These are phyloP conservation scores for Alternaria novae-zelandiae DNA, from an alignment of 2,329 filamentous ascomycete genomes.

Conservation along the genomic window DNA sequence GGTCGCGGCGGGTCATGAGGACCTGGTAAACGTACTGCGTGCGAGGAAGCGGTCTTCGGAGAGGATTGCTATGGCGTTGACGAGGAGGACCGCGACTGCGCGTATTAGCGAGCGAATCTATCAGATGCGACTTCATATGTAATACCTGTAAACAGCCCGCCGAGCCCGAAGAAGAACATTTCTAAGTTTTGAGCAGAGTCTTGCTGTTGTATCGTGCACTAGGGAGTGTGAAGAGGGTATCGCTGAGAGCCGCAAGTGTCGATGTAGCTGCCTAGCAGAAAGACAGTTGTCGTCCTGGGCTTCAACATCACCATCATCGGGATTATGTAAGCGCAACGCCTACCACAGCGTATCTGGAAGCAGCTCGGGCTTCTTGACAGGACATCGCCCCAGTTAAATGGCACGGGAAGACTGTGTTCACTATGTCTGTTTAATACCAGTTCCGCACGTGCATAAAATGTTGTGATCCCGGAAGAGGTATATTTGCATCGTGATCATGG, in stretches of 20 bases:
- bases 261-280: slow-evolving; percentile 25
- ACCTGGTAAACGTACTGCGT: slow-evolving; percentile 64
- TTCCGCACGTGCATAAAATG: neutral
- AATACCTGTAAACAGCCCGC: slow-evolving; percentile 75
- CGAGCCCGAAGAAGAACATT: slow-evolving; percentile 75
- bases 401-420: neutral
- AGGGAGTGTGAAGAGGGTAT: neutral
- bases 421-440: neutral
- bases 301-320: neutral
- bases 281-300: slow-evolving; percentile 29
- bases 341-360: neutral
- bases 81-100: slow-evolving; percentile 79
- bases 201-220: neutral
- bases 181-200: neutral
- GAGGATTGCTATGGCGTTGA: slow-evolving; percentile 92
- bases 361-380: neutral
- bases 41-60: slow-evolving; percentile 94
- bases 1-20: neutral
- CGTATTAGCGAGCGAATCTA: slow-evolving; percentile 22
- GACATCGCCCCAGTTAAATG: neutral
- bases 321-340: slow-evolving; percentile 8
- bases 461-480: neutral
- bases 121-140: neutral
- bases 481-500: neutral
- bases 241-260: neutral